Evolutionary conservation across 352 stramenopile genomes (phyloP).

Genomic region (Phytopythium chamaehyphon): DNA sequence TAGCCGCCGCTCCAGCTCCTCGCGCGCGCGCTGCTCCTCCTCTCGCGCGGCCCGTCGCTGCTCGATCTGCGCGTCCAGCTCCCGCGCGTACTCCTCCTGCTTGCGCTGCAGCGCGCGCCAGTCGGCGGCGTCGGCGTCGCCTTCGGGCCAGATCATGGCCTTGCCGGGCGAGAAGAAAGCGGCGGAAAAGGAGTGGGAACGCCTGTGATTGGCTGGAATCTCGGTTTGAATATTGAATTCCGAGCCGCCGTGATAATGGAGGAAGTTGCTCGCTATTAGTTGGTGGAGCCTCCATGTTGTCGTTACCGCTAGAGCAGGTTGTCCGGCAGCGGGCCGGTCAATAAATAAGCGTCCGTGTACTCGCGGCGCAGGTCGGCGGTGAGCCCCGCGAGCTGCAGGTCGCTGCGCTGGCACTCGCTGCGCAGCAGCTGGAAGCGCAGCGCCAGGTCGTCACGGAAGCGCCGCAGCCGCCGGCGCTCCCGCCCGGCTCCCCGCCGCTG

Average conservation of each 20-base stretch:
- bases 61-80: conserved; percentile 70
- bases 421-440: conserved; percentile 58
- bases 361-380: conserved; percentile 51
- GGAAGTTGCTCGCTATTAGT: too few species aligned
- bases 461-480: conserved; percentile 33
- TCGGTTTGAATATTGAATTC: not conserved
- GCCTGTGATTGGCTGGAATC: conserved; percentile 28
- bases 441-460: conserved; percentile 41
- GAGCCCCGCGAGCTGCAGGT: conserved; percentile 53
- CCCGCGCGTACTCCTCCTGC: conserved; percentile 61
- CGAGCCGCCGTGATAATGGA: too few species aligned
- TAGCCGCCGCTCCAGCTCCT: conserved; percentile 56
- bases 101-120: conserved; percentile 36
- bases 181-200: conserved; percentile 18
- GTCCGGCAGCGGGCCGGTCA: conserved; percentile 25
- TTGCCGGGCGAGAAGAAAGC: not conserved
- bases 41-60: conserved; percentile 39
- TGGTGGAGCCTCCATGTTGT: too few species aligned
- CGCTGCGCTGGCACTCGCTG: conserved; percentile 45
- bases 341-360: conserved; percentile 66
- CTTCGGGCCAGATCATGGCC: conserved; percentile 58
- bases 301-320: conserved; percentile 20
- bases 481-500: conserved; percentile 18
- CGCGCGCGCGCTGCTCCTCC: conserved; percentile 46
- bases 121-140: conserved; percentile 18